Base-by-base conservation (phyloP, 164 flowering plant genomes). In the Vitis riparia region DNA sequence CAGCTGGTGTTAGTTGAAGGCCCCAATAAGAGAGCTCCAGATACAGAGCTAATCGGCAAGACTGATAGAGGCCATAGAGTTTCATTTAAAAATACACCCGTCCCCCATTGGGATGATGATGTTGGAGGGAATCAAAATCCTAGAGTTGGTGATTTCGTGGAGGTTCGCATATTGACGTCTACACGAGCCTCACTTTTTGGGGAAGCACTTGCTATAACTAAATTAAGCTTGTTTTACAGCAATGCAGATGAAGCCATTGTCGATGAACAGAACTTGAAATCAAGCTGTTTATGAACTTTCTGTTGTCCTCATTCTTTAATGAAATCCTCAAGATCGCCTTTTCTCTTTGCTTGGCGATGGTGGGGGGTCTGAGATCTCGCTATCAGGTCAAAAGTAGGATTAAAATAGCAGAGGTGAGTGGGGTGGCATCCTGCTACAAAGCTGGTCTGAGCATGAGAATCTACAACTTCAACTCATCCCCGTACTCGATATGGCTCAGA, bases 1-100 rank as follows among this genome's bases (percentile, higher is more conserved):
- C 99, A 95, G 71, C 92, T 95, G 27, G 93, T 91, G 48, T 73
- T 93, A 62, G 90, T 93, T 62, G 99, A 91, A 78, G 95, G 97
- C 37, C 91, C 96, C 60, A 93, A 93, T 70, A 91, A 82, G 83
- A 89, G 96, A 83, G 93, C 98, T 75, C 99, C 96, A n/a, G 91
- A 90, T 9, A 87, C 90, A 11, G 97, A 93, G 78, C 90, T 93
- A 48, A 90, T 90, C 8, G 97, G 99, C 66, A 95, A 90, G 85
- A 95, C 88, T 71, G 98, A 95, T 65, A 82, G 87, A 73, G 91
- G 91, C 51, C 99, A 91, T 63, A 79, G 91, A 71, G 98, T 95
- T 59, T 64, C 72, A 48, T 95, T 95, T 69, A 19, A 48, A 3
- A 85, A 61, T 15, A 48, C 69, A 44, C 88, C 87, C 2, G 51